Percentiles rank a stretch among this genome's conserved stretches.
Conservation (phyloP, 148 eudicot species). For the Rhododendron henanense region DNA sequence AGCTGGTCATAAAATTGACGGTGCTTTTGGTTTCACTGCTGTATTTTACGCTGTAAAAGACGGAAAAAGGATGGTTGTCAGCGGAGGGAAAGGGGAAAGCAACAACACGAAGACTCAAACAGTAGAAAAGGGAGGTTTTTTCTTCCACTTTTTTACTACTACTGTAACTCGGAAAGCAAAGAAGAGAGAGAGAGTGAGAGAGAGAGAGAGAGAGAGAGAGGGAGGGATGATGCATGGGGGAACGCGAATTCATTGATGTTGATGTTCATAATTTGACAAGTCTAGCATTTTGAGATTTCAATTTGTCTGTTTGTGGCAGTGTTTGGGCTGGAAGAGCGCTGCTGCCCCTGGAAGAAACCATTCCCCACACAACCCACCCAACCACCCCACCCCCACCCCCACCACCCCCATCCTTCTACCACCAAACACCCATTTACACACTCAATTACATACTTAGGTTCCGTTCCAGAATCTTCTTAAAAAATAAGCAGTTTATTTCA, state of each 20-base stretch:
- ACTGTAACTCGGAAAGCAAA: background rate
- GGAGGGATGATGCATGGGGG: background rate
- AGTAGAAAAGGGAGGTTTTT: background rate
- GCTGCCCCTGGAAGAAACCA: background rate
- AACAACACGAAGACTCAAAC: background rate
- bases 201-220: too few relatives aligned
- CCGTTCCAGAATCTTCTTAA: too few relatives aligned
- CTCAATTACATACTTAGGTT: too few relatives aligned
- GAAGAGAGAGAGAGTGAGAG: too few relatives aligned
- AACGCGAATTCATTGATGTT: background rate
- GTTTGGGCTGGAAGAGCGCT: background rate
- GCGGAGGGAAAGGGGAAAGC: too few relatives aligned
- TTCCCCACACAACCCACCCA: too few relatives aligned
- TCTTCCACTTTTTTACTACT: background rate
- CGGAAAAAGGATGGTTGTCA: too few relatives aligned
- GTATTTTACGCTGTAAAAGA: background rate
- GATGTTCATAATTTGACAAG: background rate
- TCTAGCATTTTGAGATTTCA: background rate
- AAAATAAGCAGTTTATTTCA: too few relatives aligned
- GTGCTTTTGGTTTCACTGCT: background rate
- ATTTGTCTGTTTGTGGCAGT: slow-evolving; percentile 6
- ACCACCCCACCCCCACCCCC: background rate
- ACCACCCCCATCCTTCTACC: too few relatives aligned
- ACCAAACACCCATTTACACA: too few relatives aligned
- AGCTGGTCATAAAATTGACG: background rate